These are phyloP conservation scores for Aspergillus incahuasiensis DNA, from an alignment of 495 filamentous ascomycete genomes.

Conservation along the genomic window DNA sequence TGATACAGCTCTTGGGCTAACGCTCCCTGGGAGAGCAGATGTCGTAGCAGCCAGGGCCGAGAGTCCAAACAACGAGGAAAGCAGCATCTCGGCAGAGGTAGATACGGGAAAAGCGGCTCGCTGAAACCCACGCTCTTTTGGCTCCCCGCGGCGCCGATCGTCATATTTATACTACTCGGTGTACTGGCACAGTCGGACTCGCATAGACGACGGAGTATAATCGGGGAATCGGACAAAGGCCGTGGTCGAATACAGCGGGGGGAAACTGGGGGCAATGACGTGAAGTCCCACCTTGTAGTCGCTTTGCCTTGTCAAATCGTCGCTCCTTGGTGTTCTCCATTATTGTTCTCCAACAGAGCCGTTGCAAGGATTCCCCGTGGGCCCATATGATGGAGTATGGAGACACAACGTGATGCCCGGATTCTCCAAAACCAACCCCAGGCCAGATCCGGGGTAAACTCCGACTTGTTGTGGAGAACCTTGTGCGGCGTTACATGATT, in stretches of 20 bases:
- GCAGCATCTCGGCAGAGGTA: not conserved
- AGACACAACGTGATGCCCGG: too few species aligned
- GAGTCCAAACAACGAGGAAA: not conserved
- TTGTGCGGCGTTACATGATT: not conserved
- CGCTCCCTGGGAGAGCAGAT: not conserved
- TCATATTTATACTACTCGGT: not conserved
- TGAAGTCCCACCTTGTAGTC: not conserved
- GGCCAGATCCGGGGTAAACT: not conserved
- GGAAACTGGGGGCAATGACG: not conserved
- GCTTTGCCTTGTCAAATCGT: not conserved
- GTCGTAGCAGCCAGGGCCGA: not conserved
- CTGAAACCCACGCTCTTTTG: not conserved
- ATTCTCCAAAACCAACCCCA: not conserved
- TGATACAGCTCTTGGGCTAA: constrained; percentile 2
- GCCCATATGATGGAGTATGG: too few species aligned
- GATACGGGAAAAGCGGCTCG: not conserved
- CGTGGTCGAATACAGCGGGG: not conserved
- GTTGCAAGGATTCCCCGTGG: not conserved
- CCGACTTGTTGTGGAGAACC: constrained; percentile 1
- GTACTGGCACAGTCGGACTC: not conserved
- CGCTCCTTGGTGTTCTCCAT: not conserved
- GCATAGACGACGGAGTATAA: not conserved
- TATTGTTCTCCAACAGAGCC: not conserved
- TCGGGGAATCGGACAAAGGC: not conserved
- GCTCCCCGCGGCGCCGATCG: not conserved